Conservation (phyloP, 2,329 filamentous ascomycete genomes). For the Cercospora zeae-maydis region DNA sequence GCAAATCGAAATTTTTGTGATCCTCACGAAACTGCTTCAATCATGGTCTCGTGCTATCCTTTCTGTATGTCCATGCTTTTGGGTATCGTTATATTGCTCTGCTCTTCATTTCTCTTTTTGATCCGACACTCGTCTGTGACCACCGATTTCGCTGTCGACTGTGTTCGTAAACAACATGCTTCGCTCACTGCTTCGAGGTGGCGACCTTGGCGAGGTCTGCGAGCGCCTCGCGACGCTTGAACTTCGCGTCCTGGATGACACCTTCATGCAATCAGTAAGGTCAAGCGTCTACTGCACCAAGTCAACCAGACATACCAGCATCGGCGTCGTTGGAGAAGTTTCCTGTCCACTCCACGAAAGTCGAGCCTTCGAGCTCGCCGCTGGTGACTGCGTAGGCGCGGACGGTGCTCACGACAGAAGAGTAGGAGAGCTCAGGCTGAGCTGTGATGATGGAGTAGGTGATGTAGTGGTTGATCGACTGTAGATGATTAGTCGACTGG, state of each 20-base stretch:
- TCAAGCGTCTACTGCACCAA: background rate
- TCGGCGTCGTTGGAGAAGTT: slow-evolving; percentile 69
- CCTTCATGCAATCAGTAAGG: slow-evolving; percentile 41
- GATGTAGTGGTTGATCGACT: slow-evolving; percentile 71
- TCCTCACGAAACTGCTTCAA: background rate
- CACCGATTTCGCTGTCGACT: background rate
- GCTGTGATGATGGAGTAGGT: slow-evolving; percentile 69
- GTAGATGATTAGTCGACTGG: background rate
- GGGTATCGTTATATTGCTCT: slow-evolving; percentile 5
- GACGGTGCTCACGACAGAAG: slow-evolving; percentile 64
- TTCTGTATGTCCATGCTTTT: slow-evolving; percentile 11
- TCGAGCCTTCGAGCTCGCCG: slow-evolving; percentile 60
- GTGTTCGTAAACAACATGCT: background rate
- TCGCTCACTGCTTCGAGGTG: slow-evolving; percentile 31
- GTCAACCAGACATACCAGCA: slow-evolving; percentile 52
- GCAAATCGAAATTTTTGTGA: background rate
- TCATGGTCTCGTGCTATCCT: slow-evolving; percentile 1
- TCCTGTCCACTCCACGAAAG: slow-evolving; percentile 64
- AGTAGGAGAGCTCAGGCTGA: slow-evolving; percentile 63
- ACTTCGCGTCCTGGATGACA: slow-evolving; percentile 71
- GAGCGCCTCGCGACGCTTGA: slow-evolving; percentile 69
- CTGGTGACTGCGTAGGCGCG: slow-evolving; percentile 64
- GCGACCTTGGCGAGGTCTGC: slow-evolving; percentile 56
- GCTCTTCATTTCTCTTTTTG: background rate
- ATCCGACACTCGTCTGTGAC: background rate